A percentile compares a stretch with the other conserved stretches of the same genome.
Conservation (phyloP, 176 grass and related monocot species). For the Cymbopogon citratus region DNA sequence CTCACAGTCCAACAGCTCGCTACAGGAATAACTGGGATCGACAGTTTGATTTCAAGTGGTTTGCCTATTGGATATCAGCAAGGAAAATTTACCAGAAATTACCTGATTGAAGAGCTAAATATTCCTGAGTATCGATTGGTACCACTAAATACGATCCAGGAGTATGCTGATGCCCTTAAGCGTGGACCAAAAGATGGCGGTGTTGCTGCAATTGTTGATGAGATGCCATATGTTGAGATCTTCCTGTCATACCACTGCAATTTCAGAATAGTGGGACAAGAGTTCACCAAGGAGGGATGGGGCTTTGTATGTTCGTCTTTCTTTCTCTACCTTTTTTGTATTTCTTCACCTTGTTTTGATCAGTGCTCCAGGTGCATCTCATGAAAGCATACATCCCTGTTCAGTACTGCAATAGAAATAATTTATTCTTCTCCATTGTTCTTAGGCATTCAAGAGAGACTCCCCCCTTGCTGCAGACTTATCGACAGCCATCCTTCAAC, state of each 20-base stretch:
- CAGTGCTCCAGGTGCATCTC: not conserved
- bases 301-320: constrained; percentile 72
- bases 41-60: constrained; percentile 56
- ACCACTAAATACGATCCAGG: constrained; percentile 52
- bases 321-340: not conserved
- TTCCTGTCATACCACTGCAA: constrained; percentile 77
- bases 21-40: constrained; percentile 63
- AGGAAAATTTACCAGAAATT: constrained; percentile 77
- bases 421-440: not conserved
- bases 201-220: constrained; percentile 84
- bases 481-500: constrained; percentile 77
- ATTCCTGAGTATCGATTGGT: constrained; percentile 58
- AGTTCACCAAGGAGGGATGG: constrained; percentile 89
- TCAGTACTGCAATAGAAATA: not conserved
- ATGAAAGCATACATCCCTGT: not conserved
- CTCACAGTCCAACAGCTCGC: constrained; percentile 85
- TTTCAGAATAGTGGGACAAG: constrained; percentile 69
- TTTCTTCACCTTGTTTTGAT: not conserved
- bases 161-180: constrained; percentile 60
- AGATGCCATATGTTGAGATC: constrained; percentile 65
- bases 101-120: constrained; percentile 66
- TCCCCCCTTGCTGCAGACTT: constrained; percentile 82
- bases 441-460: constrained; percentile 89
- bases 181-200: constrained; percentile 65
- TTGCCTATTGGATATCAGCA: constrained; percentile 68